Percentiles rank a stretch among this genome's conserved stretches.
phyloP scores from a whole-genome alignment of 2,329 filamentous ascomycete genomes.

The Penicillium nordicum region DNA sequence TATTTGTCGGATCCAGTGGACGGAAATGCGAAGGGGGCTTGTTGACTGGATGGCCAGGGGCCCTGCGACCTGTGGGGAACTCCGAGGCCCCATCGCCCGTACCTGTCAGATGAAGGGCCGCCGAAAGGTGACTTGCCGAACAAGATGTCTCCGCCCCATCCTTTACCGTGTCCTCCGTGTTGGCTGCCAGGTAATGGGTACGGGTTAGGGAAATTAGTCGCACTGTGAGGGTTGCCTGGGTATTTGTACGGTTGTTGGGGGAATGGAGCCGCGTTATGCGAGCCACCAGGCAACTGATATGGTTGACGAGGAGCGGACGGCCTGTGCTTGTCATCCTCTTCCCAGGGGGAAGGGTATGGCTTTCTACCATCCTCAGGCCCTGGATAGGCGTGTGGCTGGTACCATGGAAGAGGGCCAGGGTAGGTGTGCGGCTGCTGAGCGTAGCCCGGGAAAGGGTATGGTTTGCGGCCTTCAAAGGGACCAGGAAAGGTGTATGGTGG shows the following conservation, averaged over 20 bases:
- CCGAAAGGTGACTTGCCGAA: background rate
- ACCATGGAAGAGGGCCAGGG: background rate
- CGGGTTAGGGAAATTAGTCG: background rate
- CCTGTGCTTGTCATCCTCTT: background rate
- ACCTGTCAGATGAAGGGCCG: background rate
- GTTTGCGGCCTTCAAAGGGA: background rate
- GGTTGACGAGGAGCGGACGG: background rate
- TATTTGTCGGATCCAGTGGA: background rate
- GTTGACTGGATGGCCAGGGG: background rate
- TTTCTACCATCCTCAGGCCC: background rate
- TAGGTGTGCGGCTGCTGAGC: background rate
- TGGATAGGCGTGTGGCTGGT: background rate
- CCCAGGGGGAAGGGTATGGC: background rate
- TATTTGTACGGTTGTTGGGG: background rate
- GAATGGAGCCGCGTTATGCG: background rate
- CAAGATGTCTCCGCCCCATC: background rate
- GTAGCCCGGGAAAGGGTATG: background rate
- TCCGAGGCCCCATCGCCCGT: background rate
- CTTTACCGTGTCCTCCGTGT: background rate
- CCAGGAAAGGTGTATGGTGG: background rate
- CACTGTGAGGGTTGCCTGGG: background rate
- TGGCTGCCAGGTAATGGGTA: background rate
- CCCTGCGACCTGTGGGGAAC: background rate
- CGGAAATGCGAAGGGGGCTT: too few relatives aligned
- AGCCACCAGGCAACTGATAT: background rate